These are phyloP conservation scores for Ogataea ramenticola DNA, from an alignment of 805 yeast genomes.

Conservation along the genomic window DNA sequence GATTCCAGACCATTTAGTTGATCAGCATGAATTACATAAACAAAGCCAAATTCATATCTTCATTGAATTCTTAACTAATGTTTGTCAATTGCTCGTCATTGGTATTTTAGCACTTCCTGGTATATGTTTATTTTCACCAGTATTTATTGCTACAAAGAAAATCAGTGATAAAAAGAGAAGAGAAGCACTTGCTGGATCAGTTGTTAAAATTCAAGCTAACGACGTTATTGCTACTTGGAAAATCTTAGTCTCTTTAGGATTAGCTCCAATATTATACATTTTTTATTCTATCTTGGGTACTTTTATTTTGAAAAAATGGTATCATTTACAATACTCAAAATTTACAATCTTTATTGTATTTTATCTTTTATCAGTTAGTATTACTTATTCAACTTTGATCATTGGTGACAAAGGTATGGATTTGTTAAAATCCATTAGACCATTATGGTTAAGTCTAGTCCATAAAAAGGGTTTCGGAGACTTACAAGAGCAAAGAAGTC, in stretches of 20 bases:
- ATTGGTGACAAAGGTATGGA: constrained; percentile 95
- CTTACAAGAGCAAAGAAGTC: constrained; percentile 53
- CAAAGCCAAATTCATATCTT: constrained; percentile 18
- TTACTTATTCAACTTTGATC: constrained; percentile 85
- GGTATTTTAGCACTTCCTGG: constrained; percentile 78
- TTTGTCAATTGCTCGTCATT: constrained; percentile 45
- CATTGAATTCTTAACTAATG: constrained; percentile 16
- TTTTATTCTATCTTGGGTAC: constrained; percentile 66
- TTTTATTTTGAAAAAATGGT: constrained; percentile 22
- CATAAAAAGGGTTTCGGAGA: constrained; percentile 50
- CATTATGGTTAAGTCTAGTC: constrained; percentile 61
- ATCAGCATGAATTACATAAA: constrained; percentile 23
- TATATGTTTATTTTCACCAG: constrained; percentile 78
- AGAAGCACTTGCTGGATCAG: constrained; percentile 75
- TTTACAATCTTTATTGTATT: constrained; percentile 32
- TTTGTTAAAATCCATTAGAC: constrained; percentile 72
- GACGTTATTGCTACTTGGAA: constrained; percentile 99
- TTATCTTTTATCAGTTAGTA: constrained; percentile 58
- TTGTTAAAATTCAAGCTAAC: constrained; percentile 85
- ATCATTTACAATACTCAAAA: constrained; percentile 13
- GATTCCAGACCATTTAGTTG: constrained; percentile 57
- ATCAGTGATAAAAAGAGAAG: constrained; percentile 69
- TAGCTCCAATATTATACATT: constrained; percentile 81
- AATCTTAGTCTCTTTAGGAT: constrained; percentile 77
- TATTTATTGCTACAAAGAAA: constrained; percentile 68